Conservation (phyloP, 306 rosid genomes). For the Pterocarpus santalinus region DNA sequence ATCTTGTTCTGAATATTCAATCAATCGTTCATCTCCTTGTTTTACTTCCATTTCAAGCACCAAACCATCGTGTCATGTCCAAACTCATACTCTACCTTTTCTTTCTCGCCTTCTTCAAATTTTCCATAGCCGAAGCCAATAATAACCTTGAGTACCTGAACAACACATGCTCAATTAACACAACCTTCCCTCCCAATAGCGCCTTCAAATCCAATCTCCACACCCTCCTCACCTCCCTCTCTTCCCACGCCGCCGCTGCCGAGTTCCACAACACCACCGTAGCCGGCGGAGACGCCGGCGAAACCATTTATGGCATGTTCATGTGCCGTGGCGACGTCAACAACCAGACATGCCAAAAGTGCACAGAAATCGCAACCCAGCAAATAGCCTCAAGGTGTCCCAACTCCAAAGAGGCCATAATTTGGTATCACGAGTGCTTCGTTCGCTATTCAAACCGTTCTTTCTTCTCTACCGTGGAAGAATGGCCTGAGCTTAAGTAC, state of each 20-base stretch:
- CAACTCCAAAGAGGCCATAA: background rate
- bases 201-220: slow-evolving; percentile 12
- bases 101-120: background rate
- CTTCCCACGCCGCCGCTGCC: background rate
- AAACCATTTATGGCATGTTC: slow-evolving; percentile 2
- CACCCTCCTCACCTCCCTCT: slow-evolving; percentile 7
- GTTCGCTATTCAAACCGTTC: slow-evolving; percentile 3
- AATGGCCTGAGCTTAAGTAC: slow-evolving; percentile 20
- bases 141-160: background rate
- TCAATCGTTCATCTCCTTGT: no score
- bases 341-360: background rate
- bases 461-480: slow-evolving; percentile 38
- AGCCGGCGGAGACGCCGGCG: background rate
- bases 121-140: background rate
- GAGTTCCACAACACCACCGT: slow-evolving; percentile 26
- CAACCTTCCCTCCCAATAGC: slow-evolving; percentile 24
- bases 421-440: background rate
- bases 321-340: background rate
- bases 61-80: background rate
- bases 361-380: background rate
- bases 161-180: slow-evolving; percentile 27
- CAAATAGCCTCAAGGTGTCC: background rate
- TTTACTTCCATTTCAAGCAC: background rate
- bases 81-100: background rate
- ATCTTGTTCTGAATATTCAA: background rate